Conservation (phyloP, 495 filamentous ascomycete species). For the Recurvomyces mirabilis region DNA sequence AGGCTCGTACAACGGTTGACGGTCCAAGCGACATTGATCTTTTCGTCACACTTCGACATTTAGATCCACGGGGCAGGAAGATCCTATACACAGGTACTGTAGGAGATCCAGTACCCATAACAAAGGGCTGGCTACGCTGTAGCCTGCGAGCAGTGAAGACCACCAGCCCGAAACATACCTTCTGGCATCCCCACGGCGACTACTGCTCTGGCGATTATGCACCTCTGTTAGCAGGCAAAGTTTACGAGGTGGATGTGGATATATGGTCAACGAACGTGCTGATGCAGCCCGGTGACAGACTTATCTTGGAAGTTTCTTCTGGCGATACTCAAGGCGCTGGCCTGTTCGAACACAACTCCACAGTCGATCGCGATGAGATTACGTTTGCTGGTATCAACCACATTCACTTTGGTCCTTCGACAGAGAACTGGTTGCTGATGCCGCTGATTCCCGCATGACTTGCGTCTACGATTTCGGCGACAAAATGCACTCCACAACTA, state of each 20-base stretch:
- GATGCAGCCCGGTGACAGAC: slow-evolving; percentile 38
- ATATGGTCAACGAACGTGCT: slow-evolving; percentile 59
- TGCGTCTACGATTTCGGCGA: too few species aligned
- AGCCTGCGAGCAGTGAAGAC: slow-evolving; percentile 38
- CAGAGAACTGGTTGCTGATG: too few species aligned
- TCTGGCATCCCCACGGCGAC: slow-evolving; percentile 47
- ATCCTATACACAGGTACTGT: slow-evolving; percentile 51
- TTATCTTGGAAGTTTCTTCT: slow-evolving; percentile 45
- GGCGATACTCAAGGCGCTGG: slow-evolving; percentile 52
- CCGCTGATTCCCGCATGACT: too few species aligned
- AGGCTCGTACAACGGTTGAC: slow-evolving; percentile 6
- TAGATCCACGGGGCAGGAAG: slow-evolving; percentile 42
- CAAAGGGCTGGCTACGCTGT: slow-evolving; percentile 47
- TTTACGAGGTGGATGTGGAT: slow-evolving; percentile 54
- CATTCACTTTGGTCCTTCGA: too few species aligned
- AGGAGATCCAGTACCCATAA: slow-evolving; percentile 38
- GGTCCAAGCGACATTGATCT: slow-evolving; percentile 48
- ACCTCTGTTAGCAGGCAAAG: slow-evolving; percentile 40
- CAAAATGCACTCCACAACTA: too few species aligned
- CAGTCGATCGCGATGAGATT: too few species aligned
- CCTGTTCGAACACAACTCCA: slow-evolving; percentile 43
- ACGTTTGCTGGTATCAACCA: too few species aligned
- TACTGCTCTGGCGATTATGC: slow-evolving; percentile 46
- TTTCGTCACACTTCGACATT: slow-evolving; percentile 50
- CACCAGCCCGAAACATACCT: slow-evolving; percentile 40